Percentiles rank a stretch among this genome's conserved stretches.
Conservation (phyloP, 768 basidiomycete genomes). For the Epithele typhae region DNA sequence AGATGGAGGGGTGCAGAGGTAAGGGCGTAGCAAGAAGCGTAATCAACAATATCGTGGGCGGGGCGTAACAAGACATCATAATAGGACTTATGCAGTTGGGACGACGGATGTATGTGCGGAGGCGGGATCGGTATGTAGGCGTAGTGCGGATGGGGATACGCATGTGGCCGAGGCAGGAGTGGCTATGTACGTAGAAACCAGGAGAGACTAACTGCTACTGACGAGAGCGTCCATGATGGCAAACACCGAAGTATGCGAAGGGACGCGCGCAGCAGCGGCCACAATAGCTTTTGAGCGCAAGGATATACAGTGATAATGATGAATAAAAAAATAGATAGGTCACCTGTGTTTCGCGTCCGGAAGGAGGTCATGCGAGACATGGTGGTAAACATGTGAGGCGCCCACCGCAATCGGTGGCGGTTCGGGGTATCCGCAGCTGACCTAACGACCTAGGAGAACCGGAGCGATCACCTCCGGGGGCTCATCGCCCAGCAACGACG, state of each 20-base stretch:
- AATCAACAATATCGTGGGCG: neutral
- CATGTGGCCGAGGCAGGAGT: neutral
- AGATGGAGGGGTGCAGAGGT: no score
- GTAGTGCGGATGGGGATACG: neutral
- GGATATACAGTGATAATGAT: slow-evolving; percentile 15
- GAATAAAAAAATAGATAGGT: slow-evolving; percentile 18
- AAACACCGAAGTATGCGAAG: neutral
- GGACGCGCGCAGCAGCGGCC: neutral
- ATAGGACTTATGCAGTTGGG: neutral
- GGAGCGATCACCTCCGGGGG: neutral
- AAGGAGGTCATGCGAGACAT: neutral
- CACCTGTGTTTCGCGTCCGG: neutral
- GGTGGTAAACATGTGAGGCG: neutral
- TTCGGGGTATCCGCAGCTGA: no score
- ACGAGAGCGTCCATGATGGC: neutral
- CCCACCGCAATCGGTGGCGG: no score
- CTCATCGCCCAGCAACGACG: slow-evolving; percentile 3
- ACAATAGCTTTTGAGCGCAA: neutral
- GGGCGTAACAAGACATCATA: neutral
- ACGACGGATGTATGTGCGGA: neutral
- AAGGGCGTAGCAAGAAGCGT: neutral
- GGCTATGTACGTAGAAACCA: neutral
- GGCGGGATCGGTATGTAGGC: neutral
- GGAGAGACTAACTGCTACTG: neutral
- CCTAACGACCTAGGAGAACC: no score